Percentiles rank a stretch among this genome's conserved stretches.
These are phyloP conservation scores for Ogataea nonfermentans DNA, from an alignment of 805 yeast species.

Conservation along the genomic window DNA sequence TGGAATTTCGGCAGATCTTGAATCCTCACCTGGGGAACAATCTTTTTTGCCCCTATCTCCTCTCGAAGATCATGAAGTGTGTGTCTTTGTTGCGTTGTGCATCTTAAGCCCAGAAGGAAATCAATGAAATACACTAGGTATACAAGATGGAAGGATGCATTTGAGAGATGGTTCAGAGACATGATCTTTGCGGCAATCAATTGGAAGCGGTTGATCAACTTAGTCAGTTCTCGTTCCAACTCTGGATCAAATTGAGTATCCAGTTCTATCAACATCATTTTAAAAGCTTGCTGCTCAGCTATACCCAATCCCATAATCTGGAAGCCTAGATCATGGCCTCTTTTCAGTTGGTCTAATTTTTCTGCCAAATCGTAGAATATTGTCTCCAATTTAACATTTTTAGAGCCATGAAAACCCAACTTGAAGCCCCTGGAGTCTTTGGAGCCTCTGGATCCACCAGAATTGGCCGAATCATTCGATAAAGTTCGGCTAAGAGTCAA, in stretches of 20 bases:
- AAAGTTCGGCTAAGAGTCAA: constrained; percentile 11
- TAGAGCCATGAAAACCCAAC: constrained; percentile 5
- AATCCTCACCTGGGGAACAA: constrained; percentile 16
- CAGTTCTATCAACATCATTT: constrained; percentile 15
- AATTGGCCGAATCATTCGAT: constrained; percentile 12
- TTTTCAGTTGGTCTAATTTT: constrained; percentile 9
- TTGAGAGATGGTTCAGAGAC: constrained; percentile 10
- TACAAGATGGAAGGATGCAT: constrained; percentile 13
- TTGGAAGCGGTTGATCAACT: constrained; percentile 11
- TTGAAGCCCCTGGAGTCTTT: not conserved
- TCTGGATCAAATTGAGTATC: constrained; percentile 5
- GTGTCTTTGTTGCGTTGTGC: constrained; percentile 7
- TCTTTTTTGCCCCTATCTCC: constrained; percentile 10
- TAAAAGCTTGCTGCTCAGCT: constrained; percentile 13
- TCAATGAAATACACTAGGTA: constrained; percentile 20
- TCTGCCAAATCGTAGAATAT: constrained; percentile 14
- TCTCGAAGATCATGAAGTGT: constrained; percentile 6
- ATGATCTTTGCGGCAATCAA: constrained; percentile 16
- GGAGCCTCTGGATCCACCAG: constrained; percentile 4
- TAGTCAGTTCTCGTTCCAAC: constrained; percentile 8
- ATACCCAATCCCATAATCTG: constrained; percentile 6
- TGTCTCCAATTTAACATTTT: constrained; percentile 6
- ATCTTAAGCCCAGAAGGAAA: constrained; percentile 11
- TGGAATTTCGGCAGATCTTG: constrained; percentile 15
- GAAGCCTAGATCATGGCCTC: constrained; percentile 14